phyloP scores from a whole-genome alignment of 2,329 filamentous ascomycete species.

The Nectriaceae sp. region DNA sequence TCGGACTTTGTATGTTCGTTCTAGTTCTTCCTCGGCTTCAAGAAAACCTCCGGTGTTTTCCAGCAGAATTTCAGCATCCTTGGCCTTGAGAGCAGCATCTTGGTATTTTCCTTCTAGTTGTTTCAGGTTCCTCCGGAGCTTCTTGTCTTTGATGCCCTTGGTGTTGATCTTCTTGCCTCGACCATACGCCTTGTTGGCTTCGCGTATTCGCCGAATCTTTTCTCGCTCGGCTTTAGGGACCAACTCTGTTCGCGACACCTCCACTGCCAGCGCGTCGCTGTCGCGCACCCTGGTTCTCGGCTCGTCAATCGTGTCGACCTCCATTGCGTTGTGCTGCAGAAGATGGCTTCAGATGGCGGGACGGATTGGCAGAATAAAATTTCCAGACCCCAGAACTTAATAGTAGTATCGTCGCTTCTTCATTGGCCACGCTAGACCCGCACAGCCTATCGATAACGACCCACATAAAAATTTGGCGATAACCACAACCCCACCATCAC shows the following conservation, averaged over 20 bases:
- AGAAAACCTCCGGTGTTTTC: slow-evolving; percentile 86
- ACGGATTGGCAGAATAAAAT: slow-evolving; percentile 33
- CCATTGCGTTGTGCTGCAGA: slow-evolving; percentile 33
- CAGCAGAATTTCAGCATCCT: slow-evolving; percentile 92
- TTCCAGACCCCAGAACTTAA: slow-evolving; percentile 30
- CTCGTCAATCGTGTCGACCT: slow-evolving; percentile 38
- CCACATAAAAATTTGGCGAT: slow-evolving; percentile 42
- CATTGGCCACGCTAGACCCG: slow-evolving; percentile 25
- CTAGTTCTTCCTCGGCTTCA: slow-evolving; percentile 84
- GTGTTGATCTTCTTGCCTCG: slow-evolving; percentile 76
- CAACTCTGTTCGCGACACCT: slow-evolving; percentile 53
- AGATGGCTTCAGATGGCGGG: slow-evolving; percentile 17
- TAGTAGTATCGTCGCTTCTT: slow-evolving; percentile 25
- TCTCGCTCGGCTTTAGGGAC: slow-evolving; percentile 52
- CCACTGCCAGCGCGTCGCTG: slow-evolving; percentile 56
- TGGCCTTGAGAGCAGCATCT: slow-evolving; percentile 78
- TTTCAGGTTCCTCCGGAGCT: slow-evolving; percentile 78
- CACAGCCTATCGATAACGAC: slow-evolving; percentile 37
- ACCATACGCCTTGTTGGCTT: slow-evolving; percentile 78
- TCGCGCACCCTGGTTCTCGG: slow-evolving; percentile 41
- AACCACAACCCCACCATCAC: slow-evolving; percentile 41
- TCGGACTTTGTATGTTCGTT: slow-evolving; percentile 88
- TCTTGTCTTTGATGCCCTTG: slow-evolving; percentile 82
- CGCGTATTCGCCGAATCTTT: slow-evolving; percentile 53
- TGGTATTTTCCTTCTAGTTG: slow-evolving; percentile 81